Evolutionary conservation across 1,139 yeast genomes (phyloP).

Genomic region (Debaryomyces robertsiae): DNA sequence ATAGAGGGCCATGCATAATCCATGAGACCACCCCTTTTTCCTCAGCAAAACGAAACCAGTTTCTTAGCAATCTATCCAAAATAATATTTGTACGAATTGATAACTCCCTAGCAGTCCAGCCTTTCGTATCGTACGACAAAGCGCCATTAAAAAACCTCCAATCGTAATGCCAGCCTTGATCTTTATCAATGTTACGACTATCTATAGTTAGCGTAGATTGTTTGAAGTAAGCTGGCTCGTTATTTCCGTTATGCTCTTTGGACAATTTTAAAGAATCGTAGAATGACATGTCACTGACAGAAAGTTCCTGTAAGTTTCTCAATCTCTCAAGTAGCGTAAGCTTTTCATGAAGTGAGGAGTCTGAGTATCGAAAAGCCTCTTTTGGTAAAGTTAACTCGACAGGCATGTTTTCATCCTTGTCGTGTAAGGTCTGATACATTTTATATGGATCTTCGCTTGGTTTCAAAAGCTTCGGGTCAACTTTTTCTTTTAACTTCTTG

Average conservation of each 20-base stretch:
- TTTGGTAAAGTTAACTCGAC: constrained; percentile 15
- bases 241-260: constrained; percentile 18
- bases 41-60: constrained; percentile 28
- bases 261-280: constrained; percentile 25
- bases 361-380: constrained; percentile 24
- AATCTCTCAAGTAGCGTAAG: constrained; percentile 20
- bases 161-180: constrained; percentile 62
- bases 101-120: constrained; percentile 24
- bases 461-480: constrained; percentile 14
- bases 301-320: constrained; percentile 12
- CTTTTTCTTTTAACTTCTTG: constrained; percentile 14
- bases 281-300: constrained; percentile 20
- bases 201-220: constrained; percentile 22
- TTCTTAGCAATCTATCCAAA: constrained; percentile 27
- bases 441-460: constrained; percentile 19
- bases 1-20: constrained; percentile 33
- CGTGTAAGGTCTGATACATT: constrained; percentile 22
- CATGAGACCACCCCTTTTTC: constrained; percentile 34
- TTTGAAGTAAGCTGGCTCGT: constrained; percentile 27
- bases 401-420: constrained; percentile 12
- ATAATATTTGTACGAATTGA: constrained; percentile 26
- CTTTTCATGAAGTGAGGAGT: constrained; percentile 19
- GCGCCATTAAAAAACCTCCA: constrained; percentile 67
- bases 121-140: constrained; percentile 18
- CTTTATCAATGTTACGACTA: constrained; percentile 18